Conservation (phyloP, 139 green algal species). For the Penium margaritaceum region DNA sequence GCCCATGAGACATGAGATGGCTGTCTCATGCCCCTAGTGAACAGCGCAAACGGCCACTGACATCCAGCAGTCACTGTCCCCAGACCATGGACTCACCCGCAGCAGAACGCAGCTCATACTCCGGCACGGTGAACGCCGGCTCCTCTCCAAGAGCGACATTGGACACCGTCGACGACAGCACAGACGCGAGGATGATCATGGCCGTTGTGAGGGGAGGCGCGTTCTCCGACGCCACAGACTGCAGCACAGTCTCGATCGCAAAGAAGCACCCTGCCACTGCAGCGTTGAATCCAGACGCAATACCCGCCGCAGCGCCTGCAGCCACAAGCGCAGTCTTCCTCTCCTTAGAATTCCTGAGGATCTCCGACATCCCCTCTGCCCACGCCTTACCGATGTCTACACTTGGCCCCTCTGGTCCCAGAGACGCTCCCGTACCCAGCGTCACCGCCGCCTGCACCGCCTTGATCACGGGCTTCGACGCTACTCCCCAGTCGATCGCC, state of each 20-base stretch:
- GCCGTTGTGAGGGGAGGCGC: slow-evolving; percentile 32
- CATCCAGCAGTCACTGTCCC: no score
- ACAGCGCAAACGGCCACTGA: no score
- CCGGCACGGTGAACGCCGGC: slow-evolving; percentile 64
- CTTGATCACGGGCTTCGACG: slow-evolving; percentile 37
- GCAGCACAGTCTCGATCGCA: slow-evolving; percentile 69
- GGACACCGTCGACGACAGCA: slow-evolving; percentile 53
- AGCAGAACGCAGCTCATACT: slow-evolving; percentile 56
- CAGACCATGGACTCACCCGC: slow-evolving; percentile 18
- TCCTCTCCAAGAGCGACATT: slow-evolving; percentile 60
- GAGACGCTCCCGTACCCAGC: slow-evolving; percentile 67
- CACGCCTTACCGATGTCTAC: slow-evolving; percentile 81
- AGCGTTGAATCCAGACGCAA: slow-evolving; percentile 79
- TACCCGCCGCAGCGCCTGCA: slow-evolving; percentile 73
- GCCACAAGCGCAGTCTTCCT: slow-evolving; percentile 68
- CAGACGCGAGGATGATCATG: slow-evolving; percentile 45
- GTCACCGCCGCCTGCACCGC: slow-evolving; percentile 63
- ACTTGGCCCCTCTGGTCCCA: slow-evolving; percentile 82
- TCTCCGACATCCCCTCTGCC: slow-evolving; percentile 42
- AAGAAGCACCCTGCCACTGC: slow-evolving; percentile 87
- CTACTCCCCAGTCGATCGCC: slow-evolving; percentile 27
- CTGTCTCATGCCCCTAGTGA: no score
- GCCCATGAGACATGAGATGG: no score
- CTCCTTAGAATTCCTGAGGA: slow-evolving; percentile 33
- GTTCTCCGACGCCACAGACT: slow-evolving; percentile 32